Evolutionary conservation across 2,329 filamentous ascomycete species (phyloP).

Genomic region (Exophiala dermatitidis): DNA sequence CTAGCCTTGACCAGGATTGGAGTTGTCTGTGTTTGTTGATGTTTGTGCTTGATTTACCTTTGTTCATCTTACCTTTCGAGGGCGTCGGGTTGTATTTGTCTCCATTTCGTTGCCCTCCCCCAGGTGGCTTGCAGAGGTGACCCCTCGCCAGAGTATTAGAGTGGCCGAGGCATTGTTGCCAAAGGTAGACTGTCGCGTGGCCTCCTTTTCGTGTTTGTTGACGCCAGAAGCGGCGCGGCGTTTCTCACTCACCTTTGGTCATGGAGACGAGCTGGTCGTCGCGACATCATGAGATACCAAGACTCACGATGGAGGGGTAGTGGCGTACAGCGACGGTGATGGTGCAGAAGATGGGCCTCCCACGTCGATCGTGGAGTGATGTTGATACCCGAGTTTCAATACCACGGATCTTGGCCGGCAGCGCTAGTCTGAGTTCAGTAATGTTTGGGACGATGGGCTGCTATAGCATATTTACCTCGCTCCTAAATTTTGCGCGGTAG

Average conservation of each 20-base stretch:
- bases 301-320: background rate
- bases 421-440: background rate
- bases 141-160: background rate
- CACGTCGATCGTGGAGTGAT: constrained; percentile 2
- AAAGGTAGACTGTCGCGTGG: background rate
- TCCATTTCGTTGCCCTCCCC: background rate
- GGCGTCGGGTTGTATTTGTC: constrained; percentile 4
- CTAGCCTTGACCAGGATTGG: background rate
- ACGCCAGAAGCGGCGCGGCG: constrained; percentile 9
- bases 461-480: too few relatives aligned
- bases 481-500: too few relatives aligned
- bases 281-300: constrained; percentile 6
- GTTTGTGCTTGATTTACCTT: background rate
- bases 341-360: background rate
- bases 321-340: background rate
- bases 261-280: background rate
- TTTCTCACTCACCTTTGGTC: background rate
- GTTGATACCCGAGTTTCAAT: background rate
- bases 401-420: background rate
- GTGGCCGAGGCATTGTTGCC: background rate
- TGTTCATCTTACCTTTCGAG: background rate
- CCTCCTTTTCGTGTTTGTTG: background rate
- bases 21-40: too few relatives aligned
- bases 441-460: too few relatives aligned
- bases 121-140: background rate